Evolutionary conservation across 2,329 filamentous ascomycete genomes (phyloP), one percentile per base, ranked within the genome.

Genomic region (Colletotrichum melonis): DNA sequence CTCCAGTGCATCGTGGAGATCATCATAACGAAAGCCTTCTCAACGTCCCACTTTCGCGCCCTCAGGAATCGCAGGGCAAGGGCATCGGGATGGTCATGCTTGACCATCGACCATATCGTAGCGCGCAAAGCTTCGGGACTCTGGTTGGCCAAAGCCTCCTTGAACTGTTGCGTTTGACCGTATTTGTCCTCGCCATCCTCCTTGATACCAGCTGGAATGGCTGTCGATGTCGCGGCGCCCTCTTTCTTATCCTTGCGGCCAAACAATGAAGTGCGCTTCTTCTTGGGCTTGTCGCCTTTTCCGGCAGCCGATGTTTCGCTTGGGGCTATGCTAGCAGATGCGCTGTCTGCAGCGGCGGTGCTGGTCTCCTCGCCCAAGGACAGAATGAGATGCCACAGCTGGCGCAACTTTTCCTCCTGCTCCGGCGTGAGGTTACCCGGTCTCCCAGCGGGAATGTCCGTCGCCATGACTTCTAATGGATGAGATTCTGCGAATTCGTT

Each of bases 1-100:
- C 97, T 91, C 97, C 97, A 99, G 81, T 94, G 93, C 90, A 98
- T 94, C 0, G 97, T 98, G 2, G 95, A 95, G 56, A 99, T 89
- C 82, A 98, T 86, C 97, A 99, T 99, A 76, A 98, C 89, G 30
- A 98, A 88, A 4, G 97, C 97, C 81, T 95, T 95, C 64, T 98
- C 93, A 22, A 98, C 92, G 80, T 99, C 95, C 97, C 97, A 99
- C 84, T 97, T 97, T 58, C 95, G 89, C n/a, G 95, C 95, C 64
- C 95, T 89, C 69, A 98, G 86, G 82, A 97, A 98, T 55, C 95
- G 91, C 70, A 98, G 85, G 19, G 96, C 85, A 22, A 97, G 86
- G 2, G 92, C 93, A 83, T 99, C 97, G 0, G 97, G 97, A 80
- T 98, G 91, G 80, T 99, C 97, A 78, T 97, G 93, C 86, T 98